Base-by-base conservation (phyloP, 129 eudicot genomes). In the Glebionis coronaria region DNA sequence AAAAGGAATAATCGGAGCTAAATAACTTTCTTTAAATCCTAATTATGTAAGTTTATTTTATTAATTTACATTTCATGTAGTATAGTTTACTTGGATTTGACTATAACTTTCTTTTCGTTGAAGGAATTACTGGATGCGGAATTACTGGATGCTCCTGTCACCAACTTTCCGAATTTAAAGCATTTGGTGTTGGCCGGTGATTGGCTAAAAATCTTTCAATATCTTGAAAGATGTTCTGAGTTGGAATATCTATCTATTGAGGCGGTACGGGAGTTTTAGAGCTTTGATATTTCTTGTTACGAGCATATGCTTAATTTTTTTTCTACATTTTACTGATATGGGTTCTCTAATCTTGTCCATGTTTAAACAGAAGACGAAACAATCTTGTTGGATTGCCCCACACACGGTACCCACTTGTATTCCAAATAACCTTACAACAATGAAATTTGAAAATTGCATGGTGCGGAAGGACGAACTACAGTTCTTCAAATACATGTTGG, bases 1-100 rank as follows among this genome's bases (percentile, higher is more conserved):
- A 9, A 62, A 61, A 9, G 63, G 73, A 58, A 18, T 75, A 57
- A 28, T 40, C 49, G 79, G 73, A 67, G 79, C 35, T 58, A 28
- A 25, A 51, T 58, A 54, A 49, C 29, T 28, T 27, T 50, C 66
- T 11, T 71, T n/a, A n/a, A n/a, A n/a, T n/a, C n/a, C n/a, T n/a
- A n/a, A n/a, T n/a, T n/a, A n/a, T n/a, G n/a, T n/a, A n/a, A n/a
- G n/a, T n/a, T 15, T 10, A 19, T 66, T 45, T 56, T 14, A 9
- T 21, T 57, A 15, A 12, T 42, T 23, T 14, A 56, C 1, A 3
- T 20, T 69, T 40, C 13, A 21, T 12, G 6, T n/a, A n/a, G n/a
- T n/a, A n/a, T 7, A n/a, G n/a, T n/a, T n/a, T n/a, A n/a, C 19
- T 2, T 9, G 10, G 13, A 11, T 2, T 9, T 69, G 35, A 31